Conservation (phyloP, 805 yeast species). For the Lipomyces chichibuensis region DNA sequence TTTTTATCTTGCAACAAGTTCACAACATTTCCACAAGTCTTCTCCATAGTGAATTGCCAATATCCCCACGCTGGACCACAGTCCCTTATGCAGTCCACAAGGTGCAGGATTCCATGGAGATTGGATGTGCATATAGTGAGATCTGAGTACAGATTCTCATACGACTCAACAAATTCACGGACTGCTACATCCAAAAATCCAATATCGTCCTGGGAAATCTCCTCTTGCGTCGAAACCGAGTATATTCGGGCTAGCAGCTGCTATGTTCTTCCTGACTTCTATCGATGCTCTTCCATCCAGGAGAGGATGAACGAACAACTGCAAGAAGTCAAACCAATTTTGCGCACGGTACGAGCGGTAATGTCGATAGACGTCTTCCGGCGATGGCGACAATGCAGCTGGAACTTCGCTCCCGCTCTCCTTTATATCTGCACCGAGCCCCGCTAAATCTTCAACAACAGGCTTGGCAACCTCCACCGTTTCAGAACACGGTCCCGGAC, state of each 20-base stretch:
- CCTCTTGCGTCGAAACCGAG: not conserved
- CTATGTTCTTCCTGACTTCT: not conserved
- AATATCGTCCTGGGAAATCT: not conserved
- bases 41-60: no score
- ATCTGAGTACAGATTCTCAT: not conserved
- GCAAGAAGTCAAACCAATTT: slow-evolving; percentile 1
- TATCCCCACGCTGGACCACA: no score
- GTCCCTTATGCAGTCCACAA: no score
- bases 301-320: not conserved
- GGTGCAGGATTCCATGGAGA: no score
- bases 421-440: not conserved
- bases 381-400: not conserved
- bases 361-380: not conserved
- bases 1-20: no score
- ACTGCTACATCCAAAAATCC: not conserved
- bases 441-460: not conserved
- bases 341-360: not conserved
- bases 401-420: not conserved
- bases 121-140: not conserved
- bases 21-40: no score
- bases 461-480: not conserved
- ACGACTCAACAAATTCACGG: not conserved
- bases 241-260: not conserved
- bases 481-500: not conserved
- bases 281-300: not conserved